Percentiles rank a stretch among this genome's conserved stretches.
These are phyloP conservation scores for Suillus tomentosus DNA, from an alignment of 768 basidiomycete species.

Conservation along the genomic window DNA sequence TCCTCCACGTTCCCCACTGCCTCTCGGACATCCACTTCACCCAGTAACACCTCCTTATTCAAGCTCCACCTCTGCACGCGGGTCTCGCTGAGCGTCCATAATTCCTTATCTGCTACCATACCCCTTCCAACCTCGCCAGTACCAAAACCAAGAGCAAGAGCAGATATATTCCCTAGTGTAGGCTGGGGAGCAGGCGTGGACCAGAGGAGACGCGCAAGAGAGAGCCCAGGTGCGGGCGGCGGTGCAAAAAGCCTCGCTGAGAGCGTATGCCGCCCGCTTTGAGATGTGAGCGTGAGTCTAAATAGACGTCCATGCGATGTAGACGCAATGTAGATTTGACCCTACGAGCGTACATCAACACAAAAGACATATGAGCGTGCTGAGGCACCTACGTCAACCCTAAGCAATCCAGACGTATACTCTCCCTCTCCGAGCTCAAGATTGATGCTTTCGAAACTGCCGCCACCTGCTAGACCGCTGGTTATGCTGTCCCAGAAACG, in stretches of 20 bases:
- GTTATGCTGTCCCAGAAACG: slow-evolving; percentile 90
- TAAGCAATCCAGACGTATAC: slow-evolving; percentile 64
- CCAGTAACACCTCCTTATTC: slow-evolving; percentile 54
- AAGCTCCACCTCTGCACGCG: slow-evolving; percentile 67
- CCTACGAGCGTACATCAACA: slow-evolving; percentile 35
- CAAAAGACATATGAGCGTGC: slow-evolving; percentile 14
- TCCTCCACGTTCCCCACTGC: slow-evolving; percentile 59
- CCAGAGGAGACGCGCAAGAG: slow-evolving; percentile 46
- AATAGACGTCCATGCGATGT: slow-evolving; percentile 70
- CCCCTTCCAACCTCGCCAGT: background rate
- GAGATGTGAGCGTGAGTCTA: slow-evolving; percentile 62
- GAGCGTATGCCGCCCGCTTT: slow-evolving; percentile 68
- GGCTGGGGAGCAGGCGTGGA: slow-evolving; percentile 43
- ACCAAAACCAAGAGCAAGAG: slow-evolving; percentile 52
- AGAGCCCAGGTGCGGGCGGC: slow-evolving; percentile 48
- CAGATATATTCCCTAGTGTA: slow-evolving; percentile 62
- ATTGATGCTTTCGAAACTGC: slow-evolving; percentile 54
- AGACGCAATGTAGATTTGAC: slow-evolving; percentile 67
- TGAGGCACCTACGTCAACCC: slow-evolving; percentile 56
- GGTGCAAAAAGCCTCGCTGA: slow-evolving; percentile 58
- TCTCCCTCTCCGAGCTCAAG: slow-evolving; percentile 51
- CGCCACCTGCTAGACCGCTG: slow-evolving; percentile 79
- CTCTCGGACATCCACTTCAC: slow-evolving; percentile 56
- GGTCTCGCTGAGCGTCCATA: slow-evolving; percentile 72
- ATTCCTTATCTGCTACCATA: slow-evolving; percentile 46